Evolutionary conservation across 495 filamentous ascomycete species (phyloP), one percentile per base, ranked within the genome.

Genomic region (Penicillium lagena): DNA sequence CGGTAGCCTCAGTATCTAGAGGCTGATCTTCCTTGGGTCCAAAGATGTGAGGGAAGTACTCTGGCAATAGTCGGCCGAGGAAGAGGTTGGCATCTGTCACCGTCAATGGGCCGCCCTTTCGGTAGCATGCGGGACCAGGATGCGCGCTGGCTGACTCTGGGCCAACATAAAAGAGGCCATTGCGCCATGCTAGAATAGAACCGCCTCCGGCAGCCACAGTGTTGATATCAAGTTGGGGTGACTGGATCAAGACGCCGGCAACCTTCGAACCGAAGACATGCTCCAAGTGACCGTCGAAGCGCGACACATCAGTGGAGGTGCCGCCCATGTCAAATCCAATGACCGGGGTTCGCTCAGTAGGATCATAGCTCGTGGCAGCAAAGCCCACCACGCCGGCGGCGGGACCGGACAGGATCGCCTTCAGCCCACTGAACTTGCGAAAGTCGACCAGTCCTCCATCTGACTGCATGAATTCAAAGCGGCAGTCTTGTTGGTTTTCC

Each of bases 291-390:
- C 93, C 91, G 33, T 91, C 93, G 54, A 93, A 97, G 22, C 93
- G 72, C 15, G 89, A 95, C 7, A 96, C 91, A 59, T 98, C 93
- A 0, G 93, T 98, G 31, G 85, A 90, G 7, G 93, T 98, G 27
- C 93, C 93, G 30, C 83, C 82, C 93, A 98, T 98, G 53, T 97
- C 93, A 52, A 98, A 97, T 0, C 93, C 93, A 56, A 97, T 96
- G 9, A 97, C 86, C 0, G 91, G 91, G 2, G 78, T 91, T 56
- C 83, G 88, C 12, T 90, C 93, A 37, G 84, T 72, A 2, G 86
- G 74, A 58, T 96, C 93, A 64, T 90, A 96, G 14, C 85, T 90
- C 2, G 93, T 98, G 14, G 93, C 80, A 27, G 93, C 91, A 61
- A 96, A 98, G 8, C 93, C 93, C 3, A 97, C 93, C 3, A 90